Evolutionary conservation across 2,329 filamentous ascomycete species (phyloP).

Genomic region (Sporothrix curviconia): DNA sequence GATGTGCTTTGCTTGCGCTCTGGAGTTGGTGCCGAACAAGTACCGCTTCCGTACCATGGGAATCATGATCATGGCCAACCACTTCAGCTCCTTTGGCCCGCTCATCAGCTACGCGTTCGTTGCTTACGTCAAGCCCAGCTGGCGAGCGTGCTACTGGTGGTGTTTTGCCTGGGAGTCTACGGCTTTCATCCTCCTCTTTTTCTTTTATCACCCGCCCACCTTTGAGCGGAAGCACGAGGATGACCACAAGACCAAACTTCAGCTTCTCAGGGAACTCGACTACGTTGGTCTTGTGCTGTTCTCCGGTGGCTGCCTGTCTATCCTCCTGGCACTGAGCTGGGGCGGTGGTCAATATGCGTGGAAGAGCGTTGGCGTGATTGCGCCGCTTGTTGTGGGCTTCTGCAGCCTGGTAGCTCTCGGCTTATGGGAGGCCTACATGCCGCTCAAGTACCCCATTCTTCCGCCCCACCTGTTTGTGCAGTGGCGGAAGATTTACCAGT

Average conservation of each 20-base stretch:
- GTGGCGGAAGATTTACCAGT: conserved; percentile 12
- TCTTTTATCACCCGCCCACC: conserved; percentile 30
- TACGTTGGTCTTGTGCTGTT: conserved; percentile 8
- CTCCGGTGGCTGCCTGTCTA: neutral
- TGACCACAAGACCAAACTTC: conserved; percentile 21
- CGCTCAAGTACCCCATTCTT: conserved; percentile 7
- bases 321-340: conserved; percentile 10
- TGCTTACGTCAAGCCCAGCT: conserved; percentile 23
- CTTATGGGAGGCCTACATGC: conserved; percentile 9
- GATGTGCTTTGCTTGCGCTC: conserved; percentile 30
- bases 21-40: conserved; percentile 32
- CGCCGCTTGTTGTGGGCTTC: neutral
- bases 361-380: conserved; percentile 10
- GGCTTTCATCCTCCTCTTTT: conserved; percentile 21
- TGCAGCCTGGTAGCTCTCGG: conserved; percentile 8
- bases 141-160: conserved; percentile 30
- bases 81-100: conserved; percentile 26
- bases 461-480: conserved; percentile 10
- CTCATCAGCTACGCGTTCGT: conserved; percentile 30
- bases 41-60: conserved; percentile 27
- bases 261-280: conserved; percentile 16
- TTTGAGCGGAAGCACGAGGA: conserved; percentile 28
- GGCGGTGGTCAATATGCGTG: conserved; percentile 10
- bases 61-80: conserved; percentile 27
- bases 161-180: conserved; percentile 27